Evolutionary conservation across 768 basidiomycete genomes (phyloP).

Genomic region (Pleurotus salmoneostramineus): DNA sequence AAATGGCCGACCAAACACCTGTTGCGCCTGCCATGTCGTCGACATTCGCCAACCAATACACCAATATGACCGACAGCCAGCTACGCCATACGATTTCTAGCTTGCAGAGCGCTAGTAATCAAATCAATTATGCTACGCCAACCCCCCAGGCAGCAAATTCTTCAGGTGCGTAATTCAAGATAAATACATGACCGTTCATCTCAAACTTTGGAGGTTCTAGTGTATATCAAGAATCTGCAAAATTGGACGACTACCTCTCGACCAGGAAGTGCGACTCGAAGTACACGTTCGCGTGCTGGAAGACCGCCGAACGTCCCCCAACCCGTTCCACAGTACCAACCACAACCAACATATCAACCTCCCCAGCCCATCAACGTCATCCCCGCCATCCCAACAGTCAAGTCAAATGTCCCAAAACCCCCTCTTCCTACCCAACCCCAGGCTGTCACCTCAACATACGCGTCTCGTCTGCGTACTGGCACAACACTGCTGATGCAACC

Average conservation of each 20-base stretch:
- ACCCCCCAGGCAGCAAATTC: constrained; percentile 30
- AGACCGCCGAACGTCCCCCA: constrained; percentile 36
- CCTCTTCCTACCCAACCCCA: constrained; percentile 63
- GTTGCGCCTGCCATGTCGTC: neutral
- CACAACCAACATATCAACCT: constrained; percentile 33
- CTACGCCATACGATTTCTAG: constrained; percentile 55
- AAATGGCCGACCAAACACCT: neutral
- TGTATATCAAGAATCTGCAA: constrained; percentile 67
- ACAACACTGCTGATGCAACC: constrained; percentile 90
- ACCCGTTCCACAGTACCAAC: constrained; percentile 22
- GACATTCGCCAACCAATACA: constrained; percentile 1
- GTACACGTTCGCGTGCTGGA: constrained; percentile 33
- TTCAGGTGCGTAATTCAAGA: constrained; percentile 22
- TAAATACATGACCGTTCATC: neutral
- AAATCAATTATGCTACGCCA: constrained; percentile 31
- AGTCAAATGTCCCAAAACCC: constrained; percentile 48
- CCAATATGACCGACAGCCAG: constrained; percentile 58
- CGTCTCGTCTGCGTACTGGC: constrained; percentile 89
- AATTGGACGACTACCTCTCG: constrained; percentile 64
- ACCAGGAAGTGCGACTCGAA: constrained; percentile 34
- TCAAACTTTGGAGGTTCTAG: constrained; percentile 21
- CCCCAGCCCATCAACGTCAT: constrained; percentile 23
- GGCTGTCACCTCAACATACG: constrained; percentile 77
- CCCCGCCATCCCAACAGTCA: constrained; percentile 25
- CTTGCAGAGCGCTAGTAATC: constrained; percentile 22